Evolutionary conservation across 257 asterid species (phyloP).

Genomic region (Parsonsia alboflavescens): DNA sequence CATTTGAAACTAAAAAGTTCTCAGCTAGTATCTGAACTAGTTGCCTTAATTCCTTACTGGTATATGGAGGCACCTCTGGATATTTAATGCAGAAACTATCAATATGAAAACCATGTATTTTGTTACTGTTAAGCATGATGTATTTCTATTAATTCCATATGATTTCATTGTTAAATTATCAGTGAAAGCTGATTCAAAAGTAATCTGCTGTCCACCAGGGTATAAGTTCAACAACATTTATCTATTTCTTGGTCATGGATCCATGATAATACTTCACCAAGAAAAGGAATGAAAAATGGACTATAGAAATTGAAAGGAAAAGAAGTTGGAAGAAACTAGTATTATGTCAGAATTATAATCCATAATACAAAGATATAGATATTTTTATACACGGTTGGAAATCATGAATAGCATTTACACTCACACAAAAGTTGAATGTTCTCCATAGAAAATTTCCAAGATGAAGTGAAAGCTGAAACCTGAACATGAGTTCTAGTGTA

Average conservation of each 20-base stretch:
- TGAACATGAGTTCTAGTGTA: slow-evolving; percentile 14
- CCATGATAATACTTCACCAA: neutral
- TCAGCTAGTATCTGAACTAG: neutral
- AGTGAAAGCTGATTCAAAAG: neutral
- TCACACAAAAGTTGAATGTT: neutral
- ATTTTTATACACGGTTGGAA: neutral
- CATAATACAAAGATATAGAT: neutral
- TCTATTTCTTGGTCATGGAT: neutral
- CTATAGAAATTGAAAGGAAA: neutral
- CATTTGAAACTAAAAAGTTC: neutral
- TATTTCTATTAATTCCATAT: neutral
- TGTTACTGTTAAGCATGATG: neutral
- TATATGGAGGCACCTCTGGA: neutral
- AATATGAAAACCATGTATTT: neutral
- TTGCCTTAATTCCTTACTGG: neutral
- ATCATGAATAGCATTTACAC: slow-evolving; percentile 11
- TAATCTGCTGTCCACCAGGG: neutral
- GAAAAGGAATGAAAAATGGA: neutral
- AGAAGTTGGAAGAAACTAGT: neutral
- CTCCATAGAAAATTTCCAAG: slow-evolving; percentile 1
- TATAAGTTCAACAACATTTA: neutral
- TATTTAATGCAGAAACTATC: neutral
- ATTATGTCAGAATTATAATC: neutral
- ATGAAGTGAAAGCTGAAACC: slow-evolving; percentile 4
- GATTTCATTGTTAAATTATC: neutral